Evolutionary conservation across 2,329 filamentous ascomycete species (phyloP).

Genomic region (Cytospora schulzeri): DNA sequence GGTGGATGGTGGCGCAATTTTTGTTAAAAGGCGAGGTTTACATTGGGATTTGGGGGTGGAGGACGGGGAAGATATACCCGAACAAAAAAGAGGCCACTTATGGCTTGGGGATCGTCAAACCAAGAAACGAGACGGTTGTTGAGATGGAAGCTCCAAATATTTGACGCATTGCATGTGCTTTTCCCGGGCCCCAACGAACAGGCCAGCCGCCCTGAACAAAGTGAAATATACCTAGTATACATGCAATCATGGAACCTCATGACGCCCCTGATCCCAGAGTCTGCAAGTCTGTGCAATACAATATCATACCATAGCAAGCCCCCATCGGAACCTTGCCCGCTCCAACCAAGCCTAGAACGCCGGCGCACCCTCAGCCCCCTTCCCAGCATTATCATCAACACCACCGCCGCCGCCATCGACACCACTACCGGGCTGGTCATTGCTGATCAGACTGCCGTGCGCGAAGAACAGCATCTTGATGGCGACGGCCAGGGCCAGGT

Average conservation of each 20-base stretch:
- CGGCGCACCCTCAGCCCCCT: conserved; percentile 14
- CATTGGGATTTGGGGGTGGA: not conserved
- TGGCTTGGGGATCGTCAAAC: not conserved
- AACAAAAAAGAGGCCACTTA: not conserved
- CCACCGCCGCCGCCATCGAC: conserved; percentile 8
- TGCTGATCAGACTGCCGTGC: conserved; percentile 63
- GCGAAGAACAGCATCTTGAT: conserved; percentile 99
- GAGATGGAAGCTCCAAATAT: not conserved
- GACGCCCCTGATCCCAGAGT: conserved; percentile 8
- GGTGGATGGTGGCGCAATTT: too few relatives aligned
- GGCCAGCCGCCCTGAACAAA: conserved; percentile 1
- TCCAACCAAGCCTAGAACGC: conserved; percentile 14
- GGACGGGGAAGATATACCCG: not conserved
- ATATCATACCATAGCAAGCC: not conserved
- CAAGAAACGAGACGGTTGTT: not conserved
- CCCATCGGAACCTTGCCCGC: not conserved
- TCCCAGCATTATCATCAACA: conserved; percentile 17
- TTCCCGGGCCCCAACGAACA: not conserved
- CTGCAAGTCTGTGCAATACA: not conserved
- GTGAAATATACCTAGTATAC: conserved; percentile 12
- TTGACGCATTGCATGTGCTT: conserved; percentile 6
- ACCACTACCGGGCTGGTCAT: conserved; percentile 30
- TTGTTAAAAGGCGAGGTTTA: not conserved
- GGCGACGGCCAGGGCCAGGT: conserved; percentile 86
- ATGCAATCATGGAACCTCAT: conserved; percentile 18